phyloP scores from a whole-genome alignment of 208 protist genomes.

The Lotmaria passim region DNA sequence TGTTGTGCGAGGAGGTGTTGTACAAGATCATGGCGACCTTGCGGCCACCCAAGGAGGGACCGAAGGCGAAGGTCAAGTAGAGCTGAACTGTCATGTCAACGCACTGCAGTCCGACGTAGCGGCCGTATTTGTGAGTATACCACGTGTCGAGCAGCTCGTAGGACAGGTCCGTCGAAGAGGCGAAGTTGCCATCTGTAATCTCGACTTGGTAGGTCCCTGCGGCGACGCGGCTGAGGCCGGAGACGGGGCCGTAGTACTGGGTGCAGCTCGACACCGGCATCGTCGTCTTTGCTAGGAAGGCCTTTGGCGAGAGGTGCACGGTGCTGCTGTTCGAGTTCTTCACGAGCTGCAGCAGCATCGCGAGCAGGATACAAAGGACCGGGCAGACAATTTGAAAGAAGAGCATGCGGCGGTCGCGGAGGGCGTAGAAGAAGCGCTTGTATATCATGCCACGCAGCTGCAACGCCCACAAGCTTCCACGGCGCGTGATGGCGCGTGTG shows the following conservation, averaged over 20 bases:
- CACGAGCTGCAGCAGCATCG: constrained; percentile 63
- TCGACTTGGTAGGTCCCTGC: constrained; percentile 1
- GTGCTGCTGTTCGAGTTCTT: constrained; percentile 17
- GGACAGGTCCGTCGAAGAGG: constrained; percentile 21
- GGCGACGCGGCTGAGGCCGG: constrained; percentile 4
- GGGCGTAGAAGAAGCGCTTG: constrained; percentile 66
- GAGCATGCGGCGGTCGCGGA: constrained; percentile 64
- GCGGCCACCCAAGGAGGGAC: constrained; percentile 18
- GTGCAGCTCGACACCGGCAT: constrained; percentile 30
- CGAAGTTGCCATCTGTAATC: constrained; percentile 32
- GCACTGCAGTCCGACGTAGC: constrained; percentile 45
- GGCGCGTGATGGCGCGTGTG: constrained; percentile 1
- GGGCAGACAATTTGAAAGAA: constrained; percentile 77
- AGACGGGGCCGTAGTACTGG: constrained; percentile 26
- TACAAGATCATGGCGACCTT: constrained; percentile 37
- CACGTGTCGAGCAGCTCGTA: constrained; percentile 47
- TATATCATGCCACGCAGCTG: constrained; percentile 55
- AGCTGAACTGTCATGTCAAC: constrained; percentile 18
- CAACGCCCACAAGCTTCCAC: constrained; percentile 18
- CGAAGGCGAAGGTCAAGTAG: constrained; percentile 18
- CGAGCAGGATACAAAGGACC: constrained; percentile 63
- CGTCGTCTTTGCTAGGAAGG: constrained; percentile 22
- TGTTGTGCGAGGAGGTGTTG: constrained; percentile 44
- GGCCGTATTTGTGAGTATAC: constrained; percentile 26
- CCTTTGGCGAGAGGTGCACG: constrained; percentile 23